Base-by-base conservation (phyloP, 495 filamentous ascomycete genomes). In the Aspergillus taichungensis region DNA sequence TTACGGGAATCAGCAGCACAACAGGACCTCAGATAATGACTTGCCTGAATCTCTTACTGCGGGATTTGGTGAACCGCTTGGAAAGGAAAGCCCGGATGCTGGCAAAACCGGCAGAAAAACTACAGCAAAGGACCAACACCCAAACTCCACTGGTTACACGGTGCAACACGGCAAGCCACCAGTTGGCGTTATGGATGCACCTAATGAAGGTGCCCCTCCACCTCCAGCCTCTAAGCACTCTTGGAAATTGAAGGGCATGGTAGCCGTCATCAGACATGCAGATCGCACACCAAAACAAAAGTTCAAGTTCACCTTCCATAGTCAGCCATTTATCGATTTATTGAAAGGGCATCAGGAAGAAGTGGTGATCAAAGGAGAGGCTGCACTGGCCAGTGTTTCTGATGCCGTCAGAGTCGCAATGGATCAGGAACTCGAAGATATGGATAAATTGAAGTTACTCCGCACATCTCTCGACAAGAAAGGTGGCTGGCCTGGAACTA, bases 281-380 rank as follows among this genome's bases (percentile, higher is more conserved):
- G 92, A 98, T 66, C 83, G 92, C 33, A 98, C 92, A 8, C 92
- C 92, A 6, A 98, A 98, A 62, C 92, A 98, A 54, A 98, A 98
- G 57, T 95, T 94, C 70, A 98, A 98, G 56, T 97, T 96, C 59
- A 98, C 92, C 0, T 98, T 98, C 55, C 94, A 97, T 62, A 94
- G 85, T 6, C 85, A 89, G 50, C 94, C 94, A 5, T 98, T 98
- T 57, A 87, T 97, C 38, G 86, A 95, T 46, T 73, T 98, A 6
- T 74, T 98, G 34, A 90, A 85, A 59, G 92, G 92, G 0, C 91
- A 98, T 57, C 85, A 90, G 54, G 91, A 97, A 68, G 92, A 98
- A 54, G 91, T 98, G 7, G 78, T 98, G 7, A 80, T 98, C 10
- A 89, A 95, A 51, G 89, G 89, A 6, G 88, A 91, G 57, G 79